Percentiles rank a stretch among this genome's conserved stretches.
phyloP scores from a whole-genome alignment of 345 rosid genomes.

The Heritiera littoralis region DNA sequence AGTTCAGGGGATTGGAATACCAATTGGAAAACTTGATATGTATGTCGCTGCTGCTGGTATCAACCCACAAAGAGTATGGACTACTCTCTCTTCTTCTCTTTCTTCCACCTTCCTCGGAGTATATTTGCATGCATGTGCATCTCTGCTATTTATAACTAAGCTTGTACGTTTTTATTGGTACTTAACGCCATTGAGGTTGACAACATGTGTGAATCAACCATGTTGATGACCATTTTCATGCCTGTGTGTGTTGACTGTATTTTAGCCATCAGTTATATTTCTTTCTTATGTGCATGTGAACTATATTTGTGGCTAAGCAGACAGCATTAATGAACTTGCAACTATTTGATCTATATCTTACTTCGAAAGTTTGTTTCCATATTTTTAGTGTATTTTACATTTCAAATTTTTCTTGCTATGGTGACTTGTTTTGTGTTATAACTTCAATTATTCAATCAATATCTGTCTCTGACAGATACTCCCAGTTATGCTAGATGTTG shows the following conservation, averaged over 20 bases:
- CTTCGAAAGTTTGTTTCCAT: not conserved
- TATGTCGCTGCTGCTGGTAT: slow-evolving; percentile 98
- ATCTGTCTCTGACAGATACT: slow-evolving; percentile 56
- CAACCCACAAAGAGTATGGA: slow-evolving; percentile 86
- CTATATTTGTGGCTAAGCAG: not conserved
- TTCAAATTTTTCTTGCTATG: slow-evolving; percentile 13
- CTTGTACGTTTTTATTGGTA: not conserved
- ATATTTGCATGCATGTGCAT: not conserved
- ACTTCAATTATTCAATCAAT: slow-evolving; percentile 23
- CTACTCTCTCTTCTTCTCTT: slow-evolving; percentile 9
- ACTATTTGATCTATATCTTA: slow-evolving; percentile 10
- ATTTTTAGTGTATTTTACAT: not conserved
- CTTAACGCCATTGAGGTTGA: not conserved
- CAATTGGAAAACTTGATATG: slow-evolving; percentile 98
- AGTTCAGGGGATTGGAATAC: slow-evolving; percentile 96
- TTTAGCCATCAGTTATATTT: not conserved
- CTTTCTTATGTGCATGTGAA: slow-evolving; percentile 14
- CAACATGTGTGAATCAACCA: not conserved
- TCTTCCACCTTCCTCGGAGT: not conserved
- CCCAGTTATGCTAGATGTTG: slow-evolving; percentile 95
- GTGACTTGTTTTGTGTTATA: not conserved
- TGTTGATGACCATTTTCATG: not conserved
- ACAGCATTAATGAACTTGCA: not conserved
- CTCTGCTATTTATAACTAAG: slow-evolving; percentile 5
- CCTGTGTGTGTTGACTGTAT: not conserved